These are phyloP conservation scores for Spathaspora gorwiae DNA, from an alignment of 805 yeast species.

Conservation along the genomic window DNA sequence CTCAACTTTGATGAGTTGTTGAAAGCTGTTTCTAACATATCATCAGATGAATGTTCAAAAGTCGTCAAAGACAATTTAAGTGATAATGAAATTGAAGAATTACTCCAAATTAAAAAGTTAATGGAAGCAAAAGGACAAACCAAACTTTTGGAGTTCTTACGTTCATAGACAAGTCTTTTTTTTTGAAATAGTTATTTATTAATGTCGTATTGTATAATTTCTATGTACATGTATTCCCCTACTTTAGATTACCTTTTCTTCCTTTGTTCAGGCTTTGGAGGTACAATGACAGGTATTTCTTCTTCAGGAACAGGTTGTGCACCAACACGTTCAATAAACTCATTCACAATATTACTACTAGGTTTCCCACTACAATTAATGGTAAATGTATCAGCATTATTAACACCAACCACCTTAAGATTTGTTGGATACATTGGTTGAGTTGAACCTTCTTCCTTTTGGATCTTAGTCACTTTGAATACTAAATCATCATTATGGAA, in stretches of 20 bases:
- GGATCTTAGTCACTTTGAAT: constrained; percentile 56
- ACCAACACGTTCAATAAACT: constrained; percentile 46
- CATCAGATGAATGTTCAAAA: constrained; percentile 15
- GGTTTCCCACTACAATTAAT: constrained; percentile 53
- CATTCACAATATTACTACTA: constrained; percentile 51
- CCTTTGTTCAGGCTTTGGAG: neutral
- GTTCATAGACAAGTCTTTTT: constrained; percentile 12
- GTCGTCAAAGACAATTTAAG: constrained; percentile 6
- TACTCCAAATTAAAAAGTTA: constrained; percentile 53
- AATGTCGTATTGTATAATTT: neutral
- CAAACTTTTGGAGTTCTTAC: constrained; percentile 55
- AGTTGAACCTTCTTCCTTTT: constrained; percentile 31
- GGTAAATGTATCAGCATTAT: constrained; percentile 29
- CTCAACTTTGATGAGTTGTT: constrained; percentile 48
- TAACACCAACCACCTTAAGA: constrained; percentile 35
- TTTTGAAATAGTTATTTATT: neutral
- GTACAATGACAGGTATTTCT: constrained; percentile 34
- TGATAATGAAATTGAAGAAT: constrained; percentile 44
- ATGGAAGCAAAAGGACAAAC: constrained; percentile 69
- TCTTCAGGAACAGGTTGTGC: constrained; percentile 48
- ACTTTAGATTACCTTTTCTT: constrained; percentile 3
- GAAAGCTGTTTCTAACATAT: constrained; percentile 19
- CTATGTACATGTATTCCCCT: constrained; percentile 4
- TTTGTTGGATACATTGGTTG: constrained; percentile 46
- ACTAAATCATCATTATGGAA: constrained; percentile 76